Percentiles rank a stretch among this genome's conserved stretches.
Conservation (phyloP, 2,329 filamentous ascomycete genomes). For the Colletotrichum sp. region DNA sequence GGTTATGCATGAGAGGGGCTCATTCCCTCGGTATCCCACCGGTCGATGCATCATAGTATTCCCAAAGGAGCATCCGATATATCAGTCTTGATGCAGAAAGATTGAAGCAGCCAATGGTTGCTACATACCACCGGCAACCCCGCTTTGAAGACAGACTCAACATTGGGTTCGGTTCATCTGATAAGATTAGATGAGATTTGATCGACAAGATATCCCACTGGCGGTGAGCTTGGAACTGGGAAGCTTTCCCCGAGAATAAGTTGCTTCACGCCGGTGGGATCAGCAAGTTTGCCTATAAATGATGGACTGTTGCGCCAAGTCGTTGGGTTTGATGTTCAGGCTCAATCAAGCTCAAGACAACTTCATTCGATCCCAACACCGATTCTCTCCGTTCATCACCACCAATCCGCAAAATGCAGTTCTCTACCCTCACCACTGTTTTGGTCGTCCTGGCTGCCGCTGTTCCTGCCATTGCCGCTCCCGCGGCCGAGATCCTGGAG, state of each 20-base stretch:
- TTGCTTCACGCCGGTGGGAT: not conserved
- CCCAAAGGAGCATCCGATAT: not conserved
- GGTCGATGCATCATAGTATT: not conserved
- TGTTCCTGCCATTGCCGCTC: not conserved
- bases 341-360: not conserved
- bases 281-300: not conserved
- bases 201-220: not conserved
- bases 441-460: slow-evolving; percentile 51
- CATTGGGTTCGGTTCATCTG: not conserved
- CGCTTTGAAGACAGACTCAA: not conserved
- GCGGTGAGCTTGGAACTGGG: not conserved
- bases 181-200: not conserved
- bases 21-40: not conserved
- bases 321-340: not conserved
- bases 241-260: not conserved
- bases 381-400: not conserved
- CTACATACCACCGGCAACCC: not conserved
- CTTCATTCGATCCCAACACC: not conserved
- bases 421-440: slow-evolving; percentile 50
- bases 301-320: not conserved
- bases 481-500: not conserved
- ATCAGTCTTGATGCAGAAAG: not conserved
- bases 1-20: not conserved
- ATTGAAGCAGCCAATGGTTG: not conserved
- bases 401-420: slow-evolving; percentile 29